Conservation (phyloP, 1,139 yeast species). For the Lodderomyces oxycetoniae region DNA sequence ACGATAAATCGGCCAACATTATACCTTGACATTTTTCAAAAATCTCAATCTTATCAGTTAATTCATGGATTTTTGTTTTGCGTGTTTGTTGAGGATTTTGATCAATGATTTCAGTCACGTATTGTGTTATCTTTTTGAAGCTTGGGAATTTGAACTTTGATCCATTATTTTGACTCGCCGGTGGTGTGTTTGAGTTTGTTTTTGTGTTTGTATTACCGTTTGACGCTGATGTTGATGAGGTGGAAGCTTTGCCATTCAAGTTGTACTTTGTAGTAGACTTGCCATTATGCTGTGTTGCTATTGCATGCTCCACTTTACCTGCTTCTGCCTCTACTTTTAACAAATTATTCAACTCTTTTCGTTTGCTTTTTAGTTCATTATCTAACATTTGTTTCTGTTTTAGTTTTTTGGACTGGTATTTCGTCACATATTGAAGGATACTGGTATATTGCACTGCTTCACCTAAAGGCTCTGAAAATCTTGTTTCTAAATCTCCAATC, state of each 20-base stretch:
- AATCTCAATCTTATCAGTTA: constrained; percentile 48
- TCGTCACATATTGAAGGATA: constrained; percentile 61
- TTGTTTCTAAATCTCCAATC: constrained; percentile 64
- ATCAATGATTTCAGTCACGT: constrained; percentile 65
- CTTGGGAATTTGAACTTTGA: constrained; percentile 20
- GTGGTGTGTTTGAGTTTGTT: neutral
- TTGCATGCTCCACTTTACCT: constrained; percentile 31
- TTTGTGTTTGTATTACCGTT: neutral
- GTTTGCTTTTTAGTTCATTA: constrained; percentile 46
- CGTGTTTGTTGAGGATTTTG: constrained; percentile 66
- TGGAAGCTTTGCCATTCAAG: neutral
- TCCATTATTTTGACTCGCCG: constrained; percentile 13
- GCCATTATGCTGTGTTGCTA: constrained; percentile 20
- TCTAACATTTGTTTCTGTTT: constrained; percentile 61
- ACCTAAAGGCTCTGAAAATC: constrained; percentile 77
- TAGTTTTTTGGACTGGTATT: constrained; percentile 64
- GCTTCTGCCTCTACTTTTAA: constrained; percentile 40
- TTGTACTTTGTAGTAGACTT: neutral
- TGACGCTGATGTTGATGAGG: neutral
- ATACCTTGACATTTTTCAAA: constrained; percentile 56
- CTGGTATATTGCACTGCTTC: constrained; percentile 77
- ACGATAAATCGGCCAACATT: constrained; percentile 51
- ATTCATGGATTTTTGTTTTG: constrained; percentile 49
- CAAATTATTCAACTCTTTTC: constrained; percentile 38
- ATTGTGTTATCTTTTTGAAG: constrained; percentile 51